Base-by-base conservation (phyloP, 805 yeast genomes). In the Saturnispora zaruensis region DNA sequence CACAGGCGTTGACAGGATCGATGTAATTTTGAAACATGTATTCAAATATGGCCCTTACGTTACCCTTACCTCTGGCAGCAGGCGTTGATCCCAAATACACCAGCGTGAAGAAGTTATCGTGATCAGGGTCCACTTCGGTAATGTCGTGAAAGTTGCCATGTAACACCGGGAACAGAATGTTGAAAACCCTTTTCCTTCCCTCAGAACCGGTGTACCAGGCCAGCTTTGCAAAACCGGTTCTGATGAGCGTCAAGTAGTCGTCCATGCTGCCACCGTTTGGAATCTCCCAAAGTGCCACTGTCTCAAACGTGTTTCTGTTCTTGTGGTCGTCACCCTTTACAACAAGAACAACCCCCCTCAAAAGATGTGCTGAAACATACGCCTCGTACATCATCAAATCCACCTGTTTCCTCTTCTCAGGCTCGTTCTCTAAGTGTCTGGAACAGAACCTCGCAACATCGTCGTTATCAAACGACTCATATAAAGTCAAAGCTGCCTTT, bases 51-150 rank as follows among this genome's bases (percentile, higher is more conserved):
- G 68, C 68, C 44, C 81, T 62, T 9, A 70, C 77, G 56, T 78
- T 77, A 18, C 82, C 82, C 57, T 77, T 77, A 33, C 82, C 82
- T 55, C 80, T 67, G 5, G 81, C 78, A 16, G 60, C 58, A 14
- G 70, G 70, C 5, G 68, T 59, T 6, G 69, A 62, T 3, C 70
- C 70, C 5, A 66, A 46, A 37, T 66, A 66, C 20, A 66, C 69
- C 42, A 66, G 57, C 6, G 66, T 64, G 60, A 61, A 65, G 6
- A 56, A 46, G 49, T 66, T 68, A 16, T 55, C 57, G 13, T 54
- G 59, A 18, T 55, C 41, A 4, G 62, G 62, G 55, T 77, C 81
- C n/a, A 60, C 65, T 5, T 62, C 53, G 48, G 74, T 54, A 18
- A 76, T 74, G n/a, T 75, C 62, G 40, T 68, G 71, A 48, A 67